These are phyloP conservation scores for Pseudogymnoascus sp. DNA, from an alignment of 2,329 filamentous ascomycete species.

Conservation along the genomic window DNA sequence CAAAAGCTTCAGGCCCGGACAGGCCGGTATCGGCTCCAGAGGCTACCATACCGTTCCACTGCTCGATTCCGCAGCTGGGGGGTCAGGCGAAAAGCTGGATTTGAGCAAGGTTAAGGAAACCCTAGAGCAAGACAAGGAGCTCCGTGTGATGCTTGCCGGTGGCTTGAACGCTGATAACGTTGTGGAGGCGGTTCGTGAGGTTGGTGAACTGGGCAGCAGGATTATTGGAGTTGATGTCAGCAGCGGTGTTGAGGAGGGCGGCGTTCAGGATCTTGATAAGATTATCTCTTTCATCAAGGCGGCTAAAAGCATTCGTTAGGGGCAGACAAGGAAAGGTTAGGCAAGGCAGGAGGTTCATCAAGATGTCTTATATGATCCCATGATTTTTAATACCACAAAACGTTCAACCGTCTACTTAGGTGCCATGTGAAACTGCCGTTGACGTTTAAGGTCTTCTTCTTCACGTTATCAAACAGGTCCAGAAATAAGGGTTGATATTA, in stretches of 20 bases:
- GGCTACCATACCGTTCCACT: constrained; percentile 79
- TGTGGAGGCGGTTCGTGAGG: constrained; percentile 49
- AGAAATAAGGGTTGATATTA: constrained; percentile 90
- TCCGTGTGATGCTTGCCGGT: constrained; percentile 75
- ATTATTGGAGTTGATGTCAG: constrained; percentile 86
- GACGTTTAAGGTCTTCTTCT: constrained; percentile 51
- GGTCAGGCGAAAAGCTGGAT: constrained; percentile 72
- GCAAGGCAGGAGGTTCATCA: no score
- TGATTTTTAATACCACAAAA: constrained; percentile 1
- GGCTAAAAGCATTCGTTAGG: constrained; percentile 44
- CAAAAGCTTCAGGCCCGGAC: constrained; percentile 68
- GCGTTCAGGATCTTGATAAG: constrained; percentile 70
- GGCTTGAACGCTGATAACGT: constrained; percentile 79
- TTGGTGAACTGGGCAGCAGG: constrained; percentile 52
- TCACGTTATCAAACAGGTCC: constrained; percentile 49
- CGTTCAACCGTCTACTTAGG: neutral
- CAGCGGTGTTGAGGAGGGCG: constrained; percentile 82
- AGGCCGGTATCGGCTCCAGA: constrained; percentile 53
- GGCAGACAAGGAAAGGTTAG: neutral
- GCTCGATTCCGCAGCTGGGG: constrained; percentile 77
- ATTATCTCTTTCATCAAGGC: constrained; percentile 73
- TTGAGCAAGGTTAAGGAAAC: constrained; percentile 57
- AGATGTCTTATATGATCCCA: neutral
- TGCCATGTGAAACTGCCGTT: constrained; percentile 56
- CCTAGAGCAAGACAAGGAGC: constrained; percentile 58